Conservation (phyloP, 371 early-diverging fungal genomes). For the Mycotypha africana region DNA sequence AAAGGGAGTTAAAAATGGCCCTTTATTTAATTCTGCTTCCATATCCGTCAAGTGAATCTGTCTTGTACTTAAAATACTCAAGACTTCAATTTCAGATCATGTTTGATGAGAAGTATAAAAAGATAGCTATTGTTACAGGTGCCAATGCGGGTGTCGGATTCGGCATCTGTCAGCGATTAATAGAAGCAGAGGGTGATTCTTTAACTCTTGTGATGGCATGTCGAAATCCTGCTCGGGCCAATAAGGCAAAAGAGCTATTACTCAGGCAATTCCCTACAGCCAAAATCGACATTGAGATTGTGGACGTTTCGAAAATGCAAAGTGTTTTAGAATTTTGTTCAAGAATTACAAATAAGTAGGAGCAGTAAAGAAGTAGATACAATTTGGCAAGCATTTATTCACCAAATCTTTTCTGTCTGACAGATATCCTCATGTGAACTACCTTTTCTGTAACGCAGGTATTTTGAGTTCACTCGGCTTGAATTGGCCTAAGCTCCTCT, state of each 20-base stretch:
- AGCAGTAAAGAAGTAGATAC: no score
- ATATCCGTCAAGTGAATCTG: no score
- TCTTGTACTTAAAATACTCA: no score
- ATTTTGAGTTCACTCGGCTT: conserved; percentile 58
- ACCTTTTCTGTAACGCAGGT: conserved; percentile 82
- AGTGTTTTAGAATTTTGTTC: conserved; percentile 38
- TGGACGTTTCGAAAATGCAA: conserved; percentile 50
- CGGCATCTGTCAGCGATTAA: conserved; percentile 63
- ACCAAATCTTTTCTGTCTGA: not conserved
- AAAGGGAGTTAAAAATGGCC: no score
- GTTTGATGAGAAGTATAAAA: conserved; percentile 8
- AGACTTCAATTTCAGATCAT: conserved; percentile 1
- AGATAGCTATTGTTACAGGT: conserved; percentile 58
- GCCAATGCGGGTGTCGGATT: conserved; percentile 75
- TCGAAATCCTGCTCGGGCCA: conserved; percentile 59
- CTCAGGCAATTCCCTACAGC: conserved; percentile 36
- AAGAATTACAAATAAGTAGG: conserved; percentile 21
- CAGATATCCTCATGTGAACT: conserved; percentile 53
- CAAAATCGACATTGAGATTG: conserved; percentile 36
- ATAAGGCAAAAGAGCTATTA: conserved; percentile 48
- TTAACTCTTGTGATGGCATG: conserved; percentile 70
- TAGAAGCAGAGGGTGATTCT: conserved; percentile 25
- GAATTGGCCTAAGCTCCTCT: conserved; percentile 35
- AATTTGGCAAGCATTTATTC: no score
- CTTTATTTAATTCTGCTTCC: no score